These are phyloP conservation scores for Tephrocybe rancida DNA, from an alignment of 768 basidiomycete genomes.

Conservation along the genomic window DNA sequence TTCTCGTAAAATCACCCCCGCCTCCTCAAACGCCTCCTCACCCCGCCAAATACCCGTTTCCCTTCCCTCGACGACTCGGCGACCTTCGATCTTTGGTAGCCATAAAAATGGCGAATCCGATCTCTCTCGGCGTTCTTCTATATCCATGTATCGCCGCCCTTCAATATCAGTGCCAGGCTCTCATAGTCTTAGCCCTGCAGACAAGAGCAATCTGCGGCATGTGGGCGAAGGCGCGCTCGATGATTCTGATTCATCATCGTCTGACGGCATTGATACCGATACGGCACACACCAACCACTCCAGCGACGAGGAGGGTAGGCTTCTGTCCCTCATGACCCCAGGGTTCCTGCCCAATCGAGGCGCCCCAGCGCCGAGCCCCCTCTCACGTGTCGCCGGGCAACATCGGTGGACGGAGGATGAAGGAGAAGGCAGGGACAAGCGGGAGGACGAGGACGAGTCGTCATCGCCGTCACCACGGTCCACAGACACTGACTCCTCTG, in stretches of 20 bases:
- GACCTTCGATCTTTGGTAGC: constrained; percentile 40
- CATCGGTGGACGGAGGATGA: constrained; percentile 60
- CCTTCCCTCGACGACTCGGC: constrained; percentile 48
- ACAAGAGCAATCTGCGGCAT: constrained; percentile 51
- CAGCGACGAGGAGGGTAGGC: constrained; percentile 36
- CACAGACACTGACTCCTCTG: constrained; percentile 59
- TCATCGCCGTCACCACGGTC: constrained; percentile 69
- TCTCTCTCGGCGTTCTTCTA: constrained; percentile 34
- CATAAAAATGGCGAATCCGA: constrained; percentile 36
- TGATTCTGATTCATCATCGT: constrained; percentile 71
- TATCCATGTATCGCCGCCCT: constrained; percentile 40
- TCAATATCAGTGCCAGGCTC: constrained; percentile 39
- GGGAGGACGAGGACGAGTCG: constrained; percentile 49
- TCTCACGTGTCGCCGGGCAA: constrained; percentile 59
- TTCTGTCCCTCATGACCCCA: constrained; percentile 35
- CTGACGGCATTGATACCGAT: constrained; percentile 33
- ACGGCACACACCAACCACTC: constrained; percentile 27
- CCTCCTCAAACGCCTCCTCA: constrained; percentile 60
- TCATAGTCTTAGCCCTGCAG: constrained; percentile 42
- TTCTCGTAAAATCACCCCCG: constrained; percentile 55
- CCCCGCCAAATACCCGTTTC: constrained; percentile 44
- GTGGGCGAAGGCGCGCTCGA: constrained; percentile 79
- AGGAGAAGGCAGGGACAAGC: constrained; percentile 29
- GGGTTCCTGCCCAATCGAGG: constrained; percentile 28
- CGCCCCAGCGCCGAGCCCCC: constrained; percentile 60